Conservation (phyloP, 2,329 filamentous ascomycete species). For the Neoscytalidium dimidiatum region DNA sequence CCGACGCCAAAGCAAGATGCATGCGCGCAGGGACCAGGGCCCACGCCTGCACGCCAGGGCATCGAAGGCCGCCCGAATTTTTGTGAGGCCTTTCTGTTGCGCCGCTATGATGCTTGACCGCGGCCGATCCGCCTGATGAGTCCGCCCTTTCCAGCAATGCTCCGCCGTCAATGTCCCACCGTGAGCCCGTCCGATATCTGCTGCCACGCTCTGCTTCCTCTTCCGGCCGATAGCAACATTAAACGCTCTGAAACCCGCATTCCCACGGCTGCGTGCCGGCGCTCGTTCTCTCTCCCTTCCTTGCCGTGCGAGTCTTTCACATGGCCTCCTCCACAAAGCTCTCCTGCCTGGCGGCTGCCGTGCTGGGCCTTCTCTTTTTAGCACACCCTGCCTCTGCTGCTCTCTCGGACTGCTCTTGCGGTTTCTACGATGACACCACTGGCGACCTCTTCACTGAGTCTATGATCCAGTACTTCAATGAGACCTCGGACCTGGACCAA, state of each 20-base stretch:
- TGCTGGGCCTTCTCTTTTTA: constrained; percentile 6
- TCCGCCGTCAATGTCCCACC: not conserved
- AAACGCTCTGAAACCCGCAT: constrained; percentile 18
- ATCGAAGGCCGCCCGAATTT: not conserved
- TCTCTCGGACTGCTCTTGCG: constrained; percentile 43
- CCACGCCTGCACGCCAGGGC: constrained; percentile 1
- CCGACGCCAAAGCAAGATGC: not conserved
- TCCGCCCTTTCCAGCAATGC: constrained; percentile 8
- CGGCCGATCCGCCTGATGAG: not conserved
- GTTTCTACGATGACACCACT: constrained; percentile 45
- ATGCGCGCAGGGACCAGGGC: constrained; percentile 12
- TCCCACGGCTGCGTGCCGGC: constrained; percentile 11
- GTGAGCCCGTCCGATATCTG: not conserved
- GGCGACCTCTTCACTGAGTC: constrained; percentile 48
- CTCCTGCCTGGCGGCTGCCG: constrained; percentile 1
- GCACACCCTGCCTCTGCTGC: not conserved
- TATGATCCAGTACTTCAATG: constrained; percentile 55
- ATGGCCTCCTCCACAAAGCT: not conserved
- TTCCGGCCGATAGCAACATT: constrained; percentile 8
- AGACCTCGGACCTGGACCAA: constrained; percentile 40
- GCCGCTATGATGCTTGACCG: not conserved
- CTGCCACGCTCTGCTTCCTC: constrained; percentile 12
- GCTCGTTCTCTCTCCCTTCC: constrained; percentile 15
- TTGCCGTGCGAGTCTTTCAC: constrained; percentile 11
- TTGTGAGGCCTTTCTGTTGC: not conserved